phyloP scores from a whole-genome alignment of 148 eudicot genomes.

The Heliosperma pusillum region DNA sequence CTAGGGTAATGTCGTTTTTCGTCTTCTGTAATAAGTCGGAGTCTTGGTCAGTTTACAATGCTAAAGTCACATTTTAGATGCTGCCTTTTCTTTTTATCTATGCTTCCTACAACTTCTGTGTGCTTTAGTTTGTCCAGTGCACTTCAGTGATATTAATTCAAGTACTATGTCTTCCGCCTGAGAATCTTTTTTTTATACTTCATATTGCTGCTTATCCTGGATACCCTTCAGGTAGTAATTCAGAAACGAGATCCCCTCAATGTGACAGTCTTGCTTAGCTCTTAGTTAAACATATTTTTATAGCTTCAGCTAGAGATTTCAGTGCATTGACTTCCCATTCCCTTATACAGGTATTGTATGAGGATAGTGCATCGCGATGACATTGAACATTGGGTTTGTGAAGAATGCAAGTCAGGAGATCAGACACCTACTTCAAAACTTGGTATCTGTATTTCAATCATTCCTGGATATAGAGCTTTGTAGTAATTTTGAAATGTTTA shows the following conservation, averaged over 20 bases:
- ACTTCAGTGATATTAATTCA: too few species aligned
- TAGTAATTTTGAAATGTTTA: neutral
- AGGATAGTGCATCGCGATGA: conserved; percentile 4
- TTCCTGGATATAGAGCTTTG: neutral
- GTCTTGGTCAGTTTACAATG: too few species aligned
- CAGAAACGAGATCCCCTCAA: neutral
- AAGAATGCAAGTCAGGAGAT: conserved; percentile 17
- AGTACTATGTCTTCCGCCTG: too few species aligned
- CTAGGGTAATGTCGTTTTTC: too few species aligned
- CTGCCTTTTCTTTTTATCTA: neutral
- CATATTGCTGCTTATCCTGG: neutral
- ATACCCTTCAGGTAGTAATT: neutral
- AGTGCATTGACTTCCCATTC: neutral
- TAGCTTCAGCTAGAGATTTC: neutral
- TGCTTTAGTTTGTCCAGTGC: neutral
- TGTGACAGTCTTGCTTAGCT: neutral
- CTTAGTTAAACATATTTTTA: neutral
- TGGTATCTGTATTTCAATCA: conserved; percentile 12
- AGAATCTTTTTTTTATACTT: neutral
- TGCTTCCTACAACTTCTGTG: neutral
- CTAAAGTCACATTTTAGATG: neutral
- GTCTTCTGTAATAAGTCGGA: too few species aligned
- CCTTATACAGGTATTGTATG: conserved; percentile 33
- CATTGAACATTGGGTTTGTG: conserved; percentile 26
- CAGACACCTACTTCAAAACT: conserved; percentile 12